Base-by-base conservation (phyloP, 179 eudicot species). In the Heliamphora pulchella region DNA sequence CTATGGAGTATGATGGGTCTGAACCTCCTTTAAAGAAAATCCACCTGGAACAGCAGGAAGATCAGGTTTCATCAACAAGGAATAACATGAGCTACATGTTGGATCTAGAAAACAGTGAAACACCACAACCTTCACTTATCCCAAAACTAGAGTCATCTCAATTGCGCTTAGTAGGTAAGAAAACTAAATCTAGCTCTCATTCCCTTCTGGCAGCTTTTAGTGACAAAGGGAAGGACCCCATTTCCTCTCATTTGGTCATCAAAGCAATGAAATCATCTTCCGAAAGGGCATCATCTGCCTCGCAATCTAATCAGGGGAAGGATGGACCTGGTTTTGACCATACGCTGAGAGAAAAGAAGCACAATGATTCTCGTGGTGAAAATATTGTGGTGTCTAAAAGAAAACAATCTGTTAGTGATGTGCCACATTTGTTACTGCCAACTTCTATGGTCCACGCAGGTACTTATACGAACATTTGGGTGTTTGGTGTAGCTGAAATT, bases 1-100 rank as follows among this genome's bases (percentile, higher is more conserved):
- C 20, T 14, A 71, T 41, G 62, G 66, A 43, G 68, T 0, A 50
- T 66, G 69, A 63, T 71, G 65, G 39, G 0, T 62, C 68, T n/a
- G 81, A 82, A 53, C 77, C 74, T 69, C 85, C 80, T 31, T 43
- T 17, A 8, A 78, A 78, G 70, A 83, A 78, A 69, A 53, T 10
- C 2, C 84, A 43, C 39, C 22, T 63, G 54, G 80, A 54, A 44
- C 46, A 3, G 22, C 69, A 51, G 14, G 78, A 74, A 48, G 81
- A 67, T 78, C 62, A 80, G 50, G 82, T 43, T 58, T 74, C 80
- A 17, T 77, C 83, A 11, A 66, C 81, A 13, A 20, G n/a, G 31
- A 74, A 78, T 22, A 74, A 63, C 44, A 18, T 1, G 65, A 61
- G 10, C 18, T 15, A 14, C 31, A 5, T 66, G 22, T 44, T 63